Evolutionary conservation across 2,329 filamentous ascomycete genomes (phyloP).

Genomic region (Aspergillus tamarii): DNA sequence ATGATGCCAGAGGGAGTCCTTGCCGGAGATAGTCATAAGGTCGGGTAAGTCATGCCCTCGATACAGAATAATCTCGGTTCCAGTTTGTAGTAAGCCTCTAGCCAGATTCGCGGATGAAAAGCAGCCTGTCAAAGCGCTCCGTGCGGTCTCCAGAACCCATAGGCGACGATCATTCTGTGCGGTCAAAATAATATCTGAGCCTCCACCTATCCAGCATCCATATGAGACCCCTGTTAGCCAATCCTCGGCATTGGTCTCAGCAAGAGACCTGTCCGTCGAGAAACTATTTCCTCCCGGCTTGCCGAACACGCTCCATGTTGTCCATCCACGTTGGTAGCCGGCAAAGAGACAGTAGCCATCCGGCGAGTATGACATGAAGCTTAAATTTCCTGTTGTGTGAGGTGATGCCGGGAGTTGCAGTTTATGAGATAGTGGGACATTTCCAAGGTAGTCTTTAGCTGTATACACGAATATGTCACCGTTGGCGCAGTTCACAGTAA

Average conservation of each 20-base stretch:
- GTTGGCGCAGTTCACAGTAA: slow-evolving; percentile 81
- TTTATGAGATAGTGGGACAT: slow-evolving; percentile 83
- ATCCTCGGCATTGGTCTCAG: slow-evolving; percentile 70
- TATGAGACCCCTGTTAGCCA: slow-evolving; percentile 82
- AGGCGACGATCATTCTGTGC: slow-evolving; percentile 73
- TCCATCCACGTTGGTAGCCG: slow-evolving; percentile 91
- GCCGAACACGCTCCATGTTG: slow-evolving; percentile 96
- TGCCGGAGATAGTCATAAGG: slow-evolving; percentile 86
- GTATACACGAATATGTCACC: slow-evolving; percentile 87
- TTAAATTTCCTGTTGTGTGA: slow-evolving; percentile 70
- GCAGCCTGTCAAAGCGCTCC: slow-evolving; percentile 89
- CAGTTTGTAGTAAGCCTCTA: slow-evolving; percentile 84
- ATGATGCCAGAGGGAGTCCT: slow-evolving; percentile 93
- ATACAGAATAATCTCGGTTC: slow-evolving; percentile 87
- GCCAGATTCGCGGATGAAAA: slow-evolving; percentile 91
- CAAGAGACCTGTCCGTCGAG: slow-evolving; percentile 65
- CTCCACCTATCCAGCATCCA: slow-evolving; percentile 84
- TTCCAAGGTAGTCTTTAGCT: slow-evolving; percentile 89
- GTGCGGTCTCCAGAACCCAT: slow-evolving; percentile 88
- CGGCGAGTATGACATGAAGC: slow-evolving; percentile 81
- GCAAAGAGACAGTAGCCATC: slow-evolving; percentile 96
- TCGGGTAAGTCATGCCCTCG: slow-evolving; percentile 90
- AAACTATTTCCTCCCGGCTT: slow-evolving; percentile 88
- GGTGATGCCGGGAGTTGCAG: slow-evolving; percentile 71
- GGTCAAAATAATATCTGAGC: slow-evolving; percentile 80